Evolutionary conservation across 345 rosid genomes (phyloP).

Genomic region (Eucalyptus caleyi): DNA sequence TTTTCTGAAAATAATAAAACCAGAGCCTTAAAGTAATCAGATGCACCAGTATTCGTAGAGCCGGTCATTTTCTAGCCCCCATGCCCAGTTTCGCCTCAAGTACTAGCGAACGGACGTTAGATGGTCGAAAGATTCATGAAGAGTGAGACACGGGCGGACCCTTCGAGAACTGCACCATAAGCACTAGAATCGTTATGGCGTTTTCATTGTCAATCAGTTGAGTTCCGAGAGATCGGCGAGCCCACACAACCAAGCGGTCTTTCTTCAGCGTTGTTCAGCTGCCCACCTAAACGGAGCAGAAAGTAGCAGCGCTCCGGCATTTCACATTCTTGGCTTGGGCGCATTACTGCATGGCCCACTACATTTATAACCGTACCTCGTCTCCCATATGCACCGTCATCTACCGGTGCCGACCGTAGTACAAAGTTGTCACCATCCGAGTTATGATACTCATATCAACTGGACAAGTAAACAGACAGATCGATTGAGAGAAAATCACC

Average conservation of each 20-base stretch:
- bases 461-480: neutral
- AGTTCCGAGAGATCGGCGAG: neutral
- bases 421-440: neutral
- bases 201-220: neutral
- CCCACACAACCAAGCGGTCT: neutral
- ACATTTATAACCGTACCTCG: neutral
- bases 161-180: neutral
- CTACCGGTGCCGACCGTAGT: neutral
- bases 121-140: neutral
- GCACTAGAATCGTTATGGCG: neutral
- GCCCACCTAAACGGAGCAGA: neutral
- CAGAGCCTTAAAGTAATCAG: neutral
- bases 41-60: neutral
- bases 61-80: neutral
- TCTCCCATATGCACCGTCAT: neutral
- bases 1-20: neutral
- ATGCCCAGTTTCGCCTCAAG: neutral
- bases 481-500: neutral
- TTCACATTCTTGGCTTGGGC: neutral
- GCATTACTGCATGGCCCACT: neutral
- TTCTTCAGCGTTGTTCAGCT: neutral
- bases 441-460: neutral
- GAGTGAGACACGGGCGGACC: neutral
- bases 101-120: neutral
- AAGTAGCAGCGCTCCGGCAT: neutral